These are phyloP conservation scores for Sugiyamaella lignohabitans DNA, from an alignment of 805 yeast species.

Conservation along the genomic window DNA sequence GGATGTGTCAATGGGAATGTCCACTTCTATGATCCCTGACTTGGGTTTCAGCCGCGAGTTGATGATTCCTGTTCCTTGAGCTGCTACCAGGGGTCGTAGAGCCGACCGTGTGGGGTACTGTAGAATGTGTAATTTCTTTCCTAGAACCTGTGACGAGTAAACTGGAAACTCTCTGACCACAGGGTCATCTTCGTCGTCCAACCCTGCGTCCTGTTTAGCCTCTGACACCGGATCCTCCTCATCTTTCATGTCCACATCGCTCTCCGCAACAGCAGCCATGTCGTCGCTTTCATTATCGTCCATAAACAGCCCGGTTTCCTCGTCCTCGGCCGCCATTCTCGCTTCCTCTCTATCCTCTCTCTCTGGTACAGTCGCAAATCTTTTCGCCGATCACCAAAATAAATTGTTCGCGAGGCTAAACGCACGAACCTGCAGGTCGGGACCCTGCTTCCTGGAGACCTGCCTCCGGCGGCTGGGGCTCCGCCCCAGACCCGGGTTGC, in stretches of 20 bases:
- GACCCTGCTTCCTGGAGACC: too few relatives aligned
- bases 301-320: slow-evolving; percentile 19
- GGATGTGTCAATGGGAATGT: slow-evolving; percentile 63
- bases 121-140: slow-evolving; percentile 37
- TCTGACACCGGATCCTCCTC: slow-evolving; percentile 35
- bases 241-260: slow-evolving; percentile 3
- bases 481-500: too few relatives aligned
- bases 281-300: slow-evolving; percentile 16
- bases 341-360: too few relatives aligned
- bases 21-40: slow-evolving; percentile 63
- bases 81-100: slow-evolving; percentile 35
- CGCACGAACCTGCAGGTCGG: too few relatives aligned
- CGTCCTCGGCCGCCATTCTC: slow-evolving; percentile 8
- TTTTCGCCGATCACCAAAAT: too few relatives aligned
- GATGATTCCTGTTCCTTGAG: slow-evolving; percentile 35
- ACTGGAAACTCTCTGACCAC: slow-evolving; percentile 57
- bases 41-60: slow-evolving; percentile 52
- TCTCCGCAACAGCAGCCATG: slow-evolving; percentile 1
- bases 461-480: too few relatives aligned
- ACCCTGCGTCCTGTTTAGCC: slow-evolving; percentile 22
- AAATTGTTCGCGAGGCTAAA: too few relatives aligned
- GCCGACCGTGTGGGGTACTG: slow-evolving; percentile 60
- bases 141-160: slow-evolving; percentile 32
- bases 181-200: slow-evolving; percentile 48
- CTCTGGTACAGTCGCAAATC: too few relatives aligned